Evolutionary conservation across 2,329 filamentous ascomycete species (phyloP), one percentile per base, ranked within the genome.

Genomic region (Cytospora leucostoma): DNA sequence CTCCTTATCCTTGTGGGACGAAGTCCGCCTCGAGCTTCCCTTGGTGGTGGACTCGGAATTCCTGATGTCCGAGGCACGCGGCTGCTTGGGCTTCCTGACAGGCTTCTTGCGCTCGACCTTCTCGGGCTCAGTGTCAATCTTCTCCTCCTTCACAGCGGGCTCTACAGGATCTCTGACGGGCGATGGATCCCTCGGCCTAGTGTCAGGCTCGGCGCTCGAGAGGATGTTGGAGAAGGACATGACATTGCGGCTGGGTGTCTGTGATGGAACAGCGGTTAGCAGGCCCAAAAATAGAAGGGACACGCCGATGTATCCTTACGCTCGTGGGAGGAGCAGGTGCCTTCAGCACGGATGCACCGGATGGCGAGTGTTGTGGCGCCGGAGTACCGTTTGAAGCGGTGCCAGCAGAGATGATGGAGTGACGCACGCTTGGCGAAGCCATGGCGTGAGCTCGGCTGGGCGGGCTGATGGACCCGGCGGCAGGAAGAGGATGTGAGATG

Each of bases 151-250:
- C 21, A 66, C 54, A 34, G 49, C 52, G 27, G 61, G 61, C 21
- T 63, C 64, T 32, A 57, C 55, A 32, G 59, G 19, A 12, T 21
- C 53, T 4, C 27, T 38, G 17, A 40, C 57, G 5, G 64, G 57
- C 2, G 64, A 66, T 6, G 64, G 61, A n/a, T 59, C 64, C 27
- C 79, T 82, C 8, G 83, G 81, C 65, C 82, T 82, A 2, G 82
- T 79, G 47, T 85, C 82, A 59, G 90, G 87, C 62, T 92, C 88
- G 61, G 90, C 84, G 68, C 86, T 93, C 4, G 92, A 94, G 51
- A 98, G 88, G 65, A 98, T 96, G 74, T 93, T 97, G 68, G 92
- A 95, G 72, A 98, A 95, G 6, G 93, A 95, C 93, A 97, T 97
- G 64, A 89, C 88, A 49, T 88, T 83, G 74, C 93, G 88, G 69